These are phyloP conservation scores for Tylopilus sp. DNA, from an alignment of 1,284 basidiomycete species.

Conservation along the genomic window DNA sequence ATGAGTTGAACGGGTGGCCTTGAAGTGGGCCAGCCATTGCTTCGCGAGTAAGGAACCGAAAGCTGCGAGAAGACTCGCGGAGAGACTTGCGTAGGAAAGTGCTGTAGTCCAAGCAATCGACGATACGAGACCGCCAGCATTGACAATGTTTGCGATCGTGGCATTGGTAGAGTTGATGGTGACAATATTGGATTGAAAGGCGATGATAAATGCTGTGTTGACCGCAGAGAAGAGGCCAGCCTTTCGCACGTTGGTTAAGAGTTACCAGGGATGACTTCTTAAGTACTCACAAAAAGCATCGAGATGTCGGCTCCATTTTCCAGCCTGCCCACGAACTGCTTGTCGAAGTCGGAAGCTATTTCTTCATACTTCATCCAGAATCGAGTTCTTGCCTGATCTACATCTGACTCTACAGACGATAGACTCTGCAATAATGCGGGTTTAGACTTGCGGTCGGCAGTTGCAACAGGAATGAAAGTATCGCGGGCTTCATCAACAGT, in stretches of 20 bases:
- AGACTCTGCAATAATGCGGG: neutral
- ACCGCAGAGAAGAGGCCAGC: neutral
- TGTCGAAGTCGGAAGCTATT: neutral
- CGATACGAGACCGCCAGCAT: neutral
- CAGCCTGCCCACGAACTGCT: neutral
- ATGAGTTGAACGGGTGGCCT: neutral
- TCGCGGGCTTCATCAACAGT: neutral
- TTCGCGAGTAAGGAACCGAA: neutral
- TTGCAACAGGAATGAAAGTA: neutral
- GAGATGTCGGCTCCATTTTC: neutral
- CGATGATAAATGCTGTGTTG: neutral
- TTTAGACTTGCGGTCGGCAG: neutral
- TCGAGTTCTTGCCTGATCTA: neutral
- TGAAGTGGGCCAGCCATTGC: neutral
- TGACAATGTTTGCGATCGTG: neutral
- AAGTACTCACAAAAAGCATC: neutral
- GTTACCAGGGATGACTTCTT: neutral
- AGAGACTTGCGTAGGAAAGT: neutral
- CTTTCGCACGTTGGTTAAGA: neutral
- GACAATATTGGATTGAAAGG: neutral
- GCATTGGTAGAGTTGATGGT: neutral
- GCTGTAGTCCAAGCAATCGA: neutral
- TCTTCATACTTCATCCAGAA: neutral
- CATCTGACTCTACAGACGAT: neutral
- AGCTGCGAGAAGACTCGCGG: neutral